Percentiles rank a stretch among this genome's conserved stretches.
Evolutionary conservation across 257 asterid genomes (phyloP).

Genomic region (Salvia hispanica): DNA sequence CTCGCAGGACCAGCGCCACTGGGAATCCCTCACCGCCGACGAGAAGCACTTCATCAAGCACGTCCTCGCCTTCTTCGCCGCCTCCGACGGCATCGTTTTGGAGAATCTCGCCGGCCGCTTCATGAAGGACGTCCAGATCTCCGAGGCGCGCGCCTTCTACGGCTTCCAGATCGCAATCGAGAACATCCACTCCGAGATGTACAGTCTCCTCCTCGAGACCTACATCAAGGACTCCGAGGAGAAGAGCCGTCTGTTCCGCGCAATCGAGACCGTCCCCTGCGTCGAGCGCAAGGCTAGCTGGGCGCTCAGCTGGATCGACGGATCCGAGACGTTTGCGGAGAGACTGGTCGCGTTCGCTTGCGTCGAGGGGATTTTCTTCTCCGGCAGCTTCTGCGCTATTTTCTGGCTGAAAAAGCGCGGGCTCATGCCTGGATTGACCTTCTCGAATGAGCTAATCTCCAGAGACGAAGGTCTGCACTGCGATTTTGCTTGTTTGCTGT

Average conservation of each 20-base stretch:
- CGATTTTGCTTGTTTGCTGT: constrained; percentile 87
- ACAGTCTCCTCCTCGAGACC: constrained; percentile 71
- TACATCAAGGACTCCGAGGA: constrained; percentile 77
- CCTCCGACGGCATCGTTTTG: constrained; percentile 92
- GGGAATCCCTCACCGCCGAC: too few relatives aligned
- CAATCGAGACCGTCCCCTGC: constrained; percentile 80
- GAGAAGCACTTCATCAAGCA: too few relatives aligned
- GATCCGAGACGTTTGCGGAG: constrained; percentile 78
- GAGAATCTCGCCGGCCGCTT: constrained; percentile 94
- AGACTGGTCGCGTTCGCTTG: constrained; percentile 82
- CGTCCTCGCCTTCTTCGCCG: constrained; percentile 88
- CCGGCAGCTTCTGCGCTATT: constrained; percentile 87
- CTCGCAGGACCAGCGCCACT: too few relatives aligned
- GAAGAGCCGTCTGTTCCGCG: constrained; percentile 66
- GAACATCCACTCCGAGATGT: constrained; percentile 97
- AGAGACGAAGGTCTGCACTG: constrained; percentile 92
- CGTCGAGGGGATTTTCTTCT: constrained; percentile 89
- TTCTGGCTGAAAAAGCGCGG: constrained; percentile 94
- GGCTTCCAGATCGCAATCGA: constrained; percentile 95
- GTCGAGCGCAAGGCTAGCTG: constrained; percentile 81
- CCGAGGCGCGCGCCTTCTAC: constrained; percentile 97
- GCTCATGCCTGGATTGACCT: constrained; percentile 81
- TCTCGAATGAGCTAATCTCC: constrained; percentile 82
- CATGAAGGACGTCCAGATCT: constrained; percentile 88
- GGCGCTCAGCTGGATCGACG: constrained; percentile 95